A percentile compares a stretch with the other conserved stretches of the same genome.
Conservation (phyloP, 768 basidiomycete species). For the Boletellus ananas region DNA sequence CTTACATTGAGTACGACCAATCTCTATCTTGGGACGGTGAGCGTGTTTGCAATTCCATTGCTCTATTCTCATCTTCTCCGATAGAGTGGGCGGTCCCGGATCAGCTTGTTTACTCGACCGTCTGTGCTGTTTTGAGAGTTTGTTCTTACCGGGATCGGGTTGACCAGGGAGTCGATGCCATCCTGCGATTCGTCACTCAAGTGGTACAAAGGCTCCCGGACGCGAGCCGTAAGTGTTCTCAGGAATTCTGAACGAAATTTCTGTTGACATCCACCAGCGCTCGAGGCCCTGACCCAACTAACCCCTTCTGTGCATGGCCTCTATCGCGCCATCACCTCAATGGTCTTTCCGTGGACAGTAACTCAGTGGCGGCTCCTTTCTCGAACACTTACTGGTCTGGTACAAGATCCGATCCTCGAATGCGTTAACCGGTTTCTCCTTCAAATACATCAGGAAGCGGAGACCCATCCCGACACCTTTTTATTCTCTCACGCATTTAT, state of each 20-base stretch:
- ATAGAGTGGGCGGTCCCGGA: conserved; percentile 88
- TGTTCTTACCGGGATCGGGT: conserved; percentile 52
- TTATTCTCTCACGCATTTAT: conserved; percentile 66
- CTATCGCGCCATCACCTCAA: conserved; percentile 80
- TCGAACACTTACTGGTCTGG: conserved; percentile 52
- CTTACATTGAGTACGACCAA: conserved; percentile 72
- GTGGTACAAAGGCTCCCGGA: conserved; percentile 53
- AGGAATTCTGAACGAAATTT: neutral
- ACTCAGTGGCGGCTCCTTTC: conserved; percentile 61
- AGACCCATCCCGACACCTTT: conserved; percentile 40
- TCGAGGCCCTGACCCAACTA: conserved; percentile 68
- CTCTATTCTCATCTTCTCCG: neutral
- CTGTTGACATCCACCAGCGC: conserved; percentile 39
- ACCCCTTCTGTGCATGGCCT: conserved; percentile 83
- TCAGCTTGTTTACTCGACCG: conserved; percentile 75
- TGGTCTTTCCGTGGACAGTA: conserved; percentile 69
- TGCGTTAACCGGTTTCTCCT: conserved; percentile 66
- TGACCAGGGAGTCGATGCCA: conserved; percentile 50
- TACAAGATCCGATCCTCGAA: conserved; percentile 64
- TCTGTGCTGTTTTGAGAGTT: conserved; percentile 70
- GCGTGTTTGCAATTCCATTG: conserved; percentile 5
- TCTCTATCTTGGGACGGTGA: conserved; percentile 79
- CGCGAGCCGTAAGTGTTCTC: conserved; percentile 46
- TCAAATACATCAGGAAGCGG: conserved; percentile 55
- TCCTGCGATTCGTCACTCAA: conserved; percentile 55